Evolutionary conservation across 2,329 filamentous ascomycete genomes (phyloP), one percentile per base, ranked within the genome.

Genomic region (Colletotrichum scovillei): DNA sequence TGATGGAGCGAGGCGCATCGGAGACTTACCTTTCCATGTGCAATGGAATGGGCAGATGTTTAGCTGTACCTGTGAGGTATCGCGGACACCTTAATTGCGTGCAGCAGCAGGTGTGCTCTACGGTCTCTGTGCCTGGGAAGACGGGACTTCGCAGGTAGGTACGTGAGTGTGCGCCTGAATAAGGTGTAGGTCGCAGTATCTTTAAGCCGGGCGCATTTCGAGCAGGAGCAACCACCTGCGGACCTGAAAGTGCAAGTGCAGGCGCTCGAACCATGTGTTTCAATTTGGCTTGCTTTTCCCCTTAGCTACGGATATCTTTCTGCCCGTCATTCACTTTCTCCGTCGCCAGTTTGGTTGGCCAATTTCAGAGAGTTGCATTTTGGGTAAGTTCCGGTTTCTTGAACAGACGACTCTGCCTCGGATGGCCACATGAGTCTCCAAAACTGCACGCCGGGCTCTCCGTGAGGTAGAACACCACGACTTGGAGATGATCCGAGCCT

Each of bases 221-320:
- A 62, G 69, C 69, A 72, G 16, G 19, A 52, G 42, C 42, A 49
- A 49, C 42, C 42, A 49, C 19, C 42, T 7, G 42, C 19, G 8
- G 42, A 22, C 19, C 42, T 49, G 42, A 49, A 22, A 19, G 69
- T 62, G 64, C 65, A 60, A 68, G 24, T 64, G 70, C 59, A 73
- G 60, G 70, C 67, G 70, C 70, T 73, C 59, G 70, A 64, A 73
- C 70, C 70, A 65, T 52, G 56, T 62, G 46, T 65, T 70, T 58
- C 67, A 60, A 73, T 65, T 70, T 60, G 30, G 46, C 38, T 62
- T 60, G 46, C 46, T 66, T 65, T 62, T 32, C n/a, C 42, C 26
- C 62, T 46, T 53, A 9, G 30, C 30, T 32, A 32, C 30, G 30
- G 30, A 32, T 22, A 53, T 38, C 26, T 16, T 22, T 26, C 42